phyloP scores from a whole-genome alignment of 164 flowering plant species.

The Houttuynia cordata region DNA sequence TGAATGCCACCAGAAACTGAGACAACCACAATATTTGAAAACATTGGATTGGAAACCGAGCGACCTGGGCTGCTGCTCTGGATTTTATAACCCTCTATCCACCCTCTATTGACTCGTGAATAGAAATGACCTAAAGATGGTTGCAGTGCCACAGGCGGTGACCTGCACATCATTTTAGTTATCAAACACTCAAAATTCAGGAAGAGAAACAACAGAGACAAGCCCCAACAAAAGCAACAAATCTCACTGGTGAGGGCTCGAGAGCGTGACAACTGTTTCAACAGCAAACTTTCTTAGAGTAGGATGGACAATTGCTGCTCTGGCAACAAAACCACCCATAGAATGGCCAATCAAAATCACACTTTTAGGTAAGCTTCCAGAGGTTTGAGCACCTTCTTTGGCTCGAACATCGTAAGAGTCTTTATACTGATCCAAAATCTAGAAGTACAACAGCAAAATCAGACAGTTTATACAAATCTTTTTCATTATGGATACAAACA shows the following conservation, averaged over 20 bases:
- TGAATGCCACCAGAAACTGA: slow-evolving; percentile 83
- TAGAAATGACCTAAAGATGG: slow-evolving; percentile 90
- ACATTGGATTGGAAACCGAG: slow-evolving; percentile 36
- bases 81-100: slow-evolving; percentile 75
- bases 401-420: slow-evolving; percentile 61
- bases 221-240: slow-evolving; percentile 2
- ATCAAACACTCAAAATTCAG: slow-evolving; percentile 7
- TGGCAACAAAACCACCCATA: slow-evolving; percentile 99
- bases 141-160: slow-evolving; percentile 87
- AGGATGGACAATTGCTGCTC: slow-evolving; percentile 87
- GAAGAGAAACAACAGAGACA: slow-evolving; percentile 1
- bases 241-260: slow-evolving; percentile 91
- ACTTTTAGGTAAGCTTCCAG: slow-evolving; percentile 62
- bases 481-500: neutral
- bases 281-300: slow-evolving; percentile 68
- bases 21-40: slow-evolving; percentile 66
- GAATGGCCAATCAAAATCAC: slow-evolving; percentile 98
- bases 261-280: slow-evolving; percentile 86
- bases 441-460: slow-evolving; percentile 7
- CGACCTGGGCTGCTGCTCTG: slow-evolving; percentile 38
- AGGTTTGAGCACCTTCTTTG: slow-evolving; percentile 55
- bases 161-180: slow-evolving; percentile 31
- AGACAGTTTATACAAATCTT: neutral
- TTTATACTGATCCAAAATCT: slow-evolving; percentile 88
- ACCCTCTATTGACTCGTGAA: slow-evolving; percentile 60